Evolutionary conservation across 805 yeast genomes (phyloP).

Genomic region (Komagataella pastoris): DNA sequence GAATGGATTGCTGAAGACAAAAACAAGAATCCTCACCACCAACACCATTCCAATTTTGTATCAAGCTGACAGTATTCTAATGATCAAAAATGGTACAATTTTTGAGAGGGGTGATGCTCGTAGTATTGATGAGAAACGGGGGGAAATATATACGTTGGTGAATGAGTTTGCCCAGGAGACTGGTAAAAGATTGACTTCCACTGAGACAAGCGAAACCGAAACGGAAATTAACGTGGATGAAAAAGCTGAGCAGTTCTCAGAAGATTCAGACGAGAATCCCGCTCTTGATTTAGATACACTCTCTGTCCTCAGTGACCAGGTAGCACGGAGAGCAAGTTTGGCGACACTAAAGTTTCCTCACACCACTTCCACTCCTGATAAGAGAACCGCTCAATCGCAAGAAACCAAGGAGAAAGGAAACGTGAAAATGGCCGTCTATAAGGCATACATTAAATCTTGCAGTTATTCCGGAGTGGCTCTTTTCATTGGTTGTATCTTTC

Average conservation of each 20-base stretch:
- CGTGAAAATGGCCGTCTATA: conserved; percentile 39
- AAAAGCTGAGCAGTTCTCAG: background rate
- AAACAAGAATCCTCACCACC: conserved; percentile 45
- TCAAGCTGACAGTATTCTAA: conserved; percentile 46
- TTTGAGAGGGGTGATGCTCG: conserved; percentile 42
- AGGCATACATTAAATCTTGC: conserved; percentile 47
- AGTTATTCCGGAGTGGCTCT: conserved; percentile 32
- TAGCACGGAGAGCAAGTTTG: conserved; percentile 12
- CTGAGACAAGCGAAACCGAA: background rate
- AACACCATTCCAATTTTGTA: conserved; percentile 41
- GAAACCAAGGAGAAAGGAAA: conserved; percentile 48
- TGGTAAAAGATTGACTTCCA: background rate
- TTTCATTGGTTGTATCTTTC: conserved; percentile 21
- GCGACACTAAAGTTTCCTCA: conserved; percentile 10
- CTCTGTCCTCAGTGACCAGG: background rate
- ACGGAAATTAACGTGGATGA: background rate
- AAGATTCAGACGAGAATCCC: background rate
- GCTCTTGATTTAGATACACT: background rate
- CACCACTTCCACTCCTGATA: conserved; percentile 10
- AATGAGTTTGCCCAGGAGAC: conserved; percentile 21
- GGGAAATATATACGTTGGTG: conserved; percentile 20
- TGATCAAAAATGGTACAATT: conserved; percentile 40
- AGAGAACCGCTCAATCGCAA: conserved; percentile 29
- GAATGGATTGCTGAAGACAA: conserved; percentile 33
- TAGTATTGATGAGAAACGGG: conserved; percentile 14